These are phyloP conservation scores for Globomyces sp. DNA, from an alignment of 371 early-diverging fungal genomes.

Conservation along the genomic window DNA sequence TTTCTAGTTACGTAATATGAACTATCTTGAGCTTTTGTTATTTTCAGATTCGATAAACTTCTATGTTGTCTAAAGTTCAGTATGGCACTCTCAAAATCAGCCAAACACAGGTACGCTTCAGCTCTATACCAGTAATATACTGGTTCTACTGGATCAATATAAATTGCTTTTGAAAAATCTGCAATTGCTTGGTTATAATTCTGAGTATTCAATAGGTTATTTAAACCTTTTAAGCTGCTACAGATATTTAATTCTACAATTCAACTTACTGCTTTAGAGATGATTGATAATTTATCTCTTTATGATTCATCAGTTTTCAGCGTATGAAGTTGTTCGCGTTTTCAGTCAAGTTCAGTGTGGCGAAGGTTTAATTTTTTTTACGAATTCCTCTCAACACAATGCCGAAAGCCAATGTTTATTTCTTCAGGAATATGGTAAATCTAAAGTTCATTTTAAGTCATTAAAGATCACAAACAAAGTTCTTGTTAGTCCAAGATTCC, in stretches of 20 bases:
- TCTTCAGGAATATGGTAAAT: no score
- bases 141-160: constrained; percentile 26
- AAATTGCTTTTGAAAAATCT: constrained; percentile 31
- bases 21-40: neutral
- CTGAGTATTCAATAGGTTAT: neutral
- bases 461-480: constrained; percentile 33
- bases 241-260: neutral
- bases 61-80: constrained; percentile 24
- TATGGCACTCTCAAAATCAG: constrained; percentile 34
- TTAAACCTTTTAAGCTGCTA: constrained; percentile 2
- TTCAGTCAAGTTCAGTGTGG: no score
- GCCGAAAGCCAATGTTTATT: no score
- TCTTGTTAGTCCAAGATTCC: constrained; percentile 33
- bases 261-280: constrained; percentile 2
- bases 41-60: neutral
- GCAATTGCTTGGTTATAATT: constrained; percentile 26
- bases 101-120: constrained; percentile 29
- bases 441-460: no score
- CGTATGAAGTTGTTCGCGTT: neutral
- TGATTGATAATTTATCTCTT: neutral
- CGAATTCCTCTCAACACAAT: no score
- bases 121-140: constrained; percentile 35
- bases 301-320: neutral
- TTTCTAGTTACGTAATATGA: constrained; percentile 18
- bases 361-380: no score